Evolutionary conservation across 1,139 yeast genomes (phyloP).

Genomic region (Geotrichum restrictum): DNA sequence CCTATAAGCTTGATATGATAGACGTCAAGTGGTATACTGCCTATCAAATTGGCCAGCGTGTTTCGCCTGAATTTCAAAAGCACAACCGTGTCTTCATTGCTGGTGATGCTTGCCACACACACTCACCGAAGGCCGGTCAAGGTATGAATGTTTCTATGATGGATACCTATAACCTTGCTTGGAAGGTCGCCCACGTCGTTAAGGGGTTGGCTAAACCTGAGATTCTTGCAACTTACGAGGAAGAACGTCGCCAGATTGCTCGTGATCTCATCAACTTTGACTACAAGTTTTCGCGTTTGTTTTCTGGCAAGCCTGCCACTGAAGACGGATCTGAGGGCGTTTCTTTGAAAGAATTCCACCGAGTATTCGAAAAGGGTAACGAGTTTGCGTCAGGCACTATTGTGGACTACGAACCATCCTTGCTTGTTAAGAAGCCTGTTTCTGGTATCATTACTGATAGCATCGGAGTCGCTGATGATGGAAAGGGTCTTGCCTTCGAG

Average conservation of each 20-base stretch:
- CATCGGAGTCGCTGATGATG: conserved; percentile 8
- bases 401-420: conserved; percentile 36
- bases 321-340: conserved; percentile 33
- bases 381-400: conserved; percentile 41
- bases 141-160: conserved; percentile 42
- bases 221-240: conserved; percentile 38
- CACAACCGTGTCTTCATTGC: conserved; percentile 37
- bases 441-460: conserved; percentile 6
- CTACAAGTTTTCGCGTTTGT: conserved; percentile 37
- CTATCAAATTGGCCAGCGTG: conserved; percentile 42
- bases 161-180: conserved; percentile 41
- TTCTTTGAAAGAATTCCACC: conserved; percentile 36
- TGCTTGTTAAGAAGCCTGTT: conserved; percentile 24
- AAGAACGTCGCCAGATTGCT: conserved; percentile 39
- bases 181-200: conserved; percentile 40
- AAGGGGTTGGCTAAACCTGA: conserved; percentile 34
- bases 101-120: conserved; percentile 45
- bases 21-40: conserved; percentile 41
- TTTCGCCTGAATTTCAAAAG: conserved; percentile 34
- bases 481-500: conserved; percentile 9
- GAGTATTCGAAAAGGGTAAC: conserved; percentile 35
- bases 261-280: conserved; percentile 40
- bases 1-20: conserved; percentile 37
- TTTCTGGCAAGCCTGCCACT: conserved; percentile 38
- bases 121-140: conserved; percentile 44